Base-by-base conservation (phyloP, 805 yeast species). In the Ogataea populi-albae region DNA sequence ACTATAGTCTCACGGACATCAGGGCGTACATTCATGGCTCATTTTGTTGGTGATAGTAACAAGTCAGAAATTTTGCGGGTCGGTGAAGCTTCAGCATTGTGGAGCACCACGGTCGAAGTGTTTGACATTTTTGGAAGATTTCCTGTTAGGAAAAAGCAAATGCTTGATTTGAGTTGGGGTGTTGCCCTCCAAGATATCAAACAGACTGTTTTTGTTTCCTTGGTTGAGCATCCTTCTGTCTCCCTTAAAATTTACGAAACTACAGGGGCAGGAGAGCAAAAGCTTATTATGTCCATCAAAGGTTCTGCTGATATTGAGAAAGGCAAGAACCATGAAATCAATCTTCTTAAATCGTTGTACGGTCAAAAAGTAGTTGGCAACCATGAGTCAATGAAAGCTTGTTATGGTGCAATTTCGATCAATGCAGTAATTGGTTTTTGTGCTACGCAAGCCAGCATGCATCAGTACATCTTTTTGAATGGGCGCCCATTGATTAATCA, bases 401-500 rank as follows among this genome's bases (percentile, higher is more conserved):
- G 37, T 4, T 61, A 41, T 32, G 40, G 55, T 5, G 55, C 54
- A 2, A 57, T 52, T 30, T 40, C 40, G 6, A 24, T 49, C 63
- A n/a, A 50, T 0, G 74, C 75, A 3, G 42, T 69, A 0, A 55
- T 78, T 8, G 72, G 76, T 0, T 49, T 46, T 3, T 23, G 35
- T 0, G 62, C 73, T 1, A 41, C 56, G 1, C 62, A 61, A 35
- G 50, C 68, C 0, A 65, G 57, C 27, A 40, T 47, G 1, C 60
- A 64, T 37, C 84, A 77, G 45, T 68, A 62, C 33, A 45, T 76
- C 1, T 71, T 63, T 34, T 44, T 73, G 16, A 75, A 79, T 50
- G 64, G 64, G 3, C 56, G 71, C 17, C 55, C 47, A 8, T 47
- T 65, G 12, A 7, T 26, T 0, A 57, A 61, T 34, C 28, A 35